phyloP scores from a whole-genome alignment of 2,329 filamentous ascomycete species.

The Ceratocystis ficicola region DNA sequence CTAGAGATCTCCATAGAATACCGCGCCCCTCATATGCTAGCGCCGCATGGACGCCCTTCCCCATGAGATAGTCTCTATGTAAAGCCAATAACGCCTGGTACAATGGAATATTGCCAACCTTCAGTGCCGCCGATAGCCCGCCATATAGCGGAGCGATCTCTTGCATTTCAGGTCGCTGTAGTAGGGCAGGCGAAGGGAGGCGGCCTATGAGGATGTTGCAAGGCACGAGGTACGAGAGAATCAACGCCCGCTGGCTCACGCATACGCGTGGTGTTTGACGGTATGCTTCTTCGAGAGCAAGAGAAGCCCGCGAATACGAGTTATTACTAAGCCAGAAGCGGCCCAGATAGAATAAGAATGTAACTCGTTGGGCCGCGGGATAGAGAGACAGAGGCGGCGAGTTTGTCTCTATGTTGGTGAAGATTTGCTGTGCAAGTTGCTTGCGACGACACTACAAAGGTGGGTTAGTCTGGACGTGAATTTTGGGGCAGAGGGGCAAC shows the following conservation, averaged over 20 bases:
- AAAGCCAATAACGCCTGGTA: slow-evolving; percentile 58
- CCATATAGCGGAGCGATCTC: slow-evolving; percentile 53
- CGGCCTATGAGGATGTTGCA: slow-evolving; percentile 74
- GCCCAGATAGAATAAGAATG: slow-evolving; percentile 88
- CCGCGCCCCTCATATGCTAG: slow-evolving; percentile 67
- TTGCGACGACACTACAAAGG: slow-evolving; percentile 59
- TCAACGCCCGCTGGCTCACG: slow-evolving; percentile 60
- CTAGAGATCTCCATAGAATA: slow-evolving; percentile 71
- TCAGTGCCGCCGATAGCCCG: slow-evolving; percentile 61
- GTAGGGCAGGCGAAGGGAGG: slow-evolving; percentile 57
- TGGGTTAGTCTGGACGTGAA: slow-evolving; percentile 20
- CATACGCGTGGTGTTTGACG: slow-evolving; percentile 50
- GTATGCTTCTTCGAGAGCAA: slow-evolving; percentile 69
- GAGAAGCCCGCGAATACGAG: slow-evolving; percentile 65
- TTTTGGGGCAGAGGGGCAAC: neutral
- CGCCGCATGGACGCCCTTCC: slow-evolving; percentile 61
- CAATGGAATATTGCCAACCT: slow-evolving; percentile 57
- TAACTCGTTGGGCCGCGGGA: slow-evolving; percentile 75
- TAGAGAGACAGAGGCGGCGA: slow-evolving; percentile 72
- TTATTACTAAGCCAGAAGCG: slow-evolving; percentile 78
- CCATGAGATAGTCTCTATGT: slow-evolving; percentile 61
- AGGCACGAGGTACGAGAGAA: slow-evolving; percentile 73
- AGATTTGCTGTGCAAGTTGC: slow-evolving; percentile 73
- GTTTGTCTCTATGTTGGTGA: slow-evolving; percentile 73
- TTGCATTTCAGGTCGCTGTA: slow-evolving; percentile 58